Evolutionary conservation across 768 basidiomycete species (phyloP).

Genomic region (Suillus bovinus): DNA sequence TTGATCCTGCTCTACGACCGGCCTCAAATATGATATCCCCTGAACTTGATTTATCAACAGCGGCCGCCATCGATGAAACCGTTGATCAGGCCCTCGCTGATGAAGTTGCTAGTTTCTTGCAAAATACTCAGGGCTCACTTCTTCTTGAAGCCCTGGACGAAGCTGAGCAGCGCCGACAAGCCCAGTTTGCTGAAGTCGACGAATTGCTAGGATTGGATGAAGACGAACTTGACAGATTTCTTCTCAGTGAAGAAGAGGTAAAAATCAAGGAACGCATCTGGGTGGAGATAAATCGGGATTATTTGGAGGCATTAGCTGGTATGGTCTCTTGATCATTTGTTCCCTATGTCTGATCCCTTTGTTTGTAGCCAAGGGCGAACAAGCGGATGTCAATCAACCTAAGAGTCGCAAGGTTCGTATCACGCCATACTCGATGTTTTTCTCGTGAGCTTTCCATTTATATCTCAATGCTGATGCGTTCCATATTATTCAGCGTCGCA

Average conservation of each 20-base stretch:
- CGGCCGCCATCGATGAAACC: conserved; percentile 52
- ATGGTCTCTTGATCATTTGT: conserved; percentile 9
- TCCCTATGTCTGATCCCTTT: conserved; percentile 43
- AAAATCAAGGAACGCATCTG: conserved; percentile 88
- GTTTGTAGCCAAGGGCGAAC: conserved; percentile 66
- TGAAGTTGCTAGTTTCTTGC: conserved; percentile 69
- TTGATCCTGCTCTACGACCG: conserved; percentile 56
- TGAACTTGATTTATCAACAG: conserved; percentile 17
- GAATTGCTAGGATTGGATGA: conserved; percentile 84
- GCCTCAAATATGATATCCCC: conserved; percentile 16
- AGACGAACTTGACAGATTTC: conserved; percentile 81
- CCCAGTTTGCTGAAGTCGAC: conserved; percentile 49
- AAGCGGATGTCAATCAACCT: conserved; percentile 42
- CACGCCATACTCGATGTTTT: conserved; percentile 35
- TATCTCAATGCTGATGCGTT: conserved; percentile 11
- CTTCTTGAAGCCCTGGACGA: conserved; percentile 65
- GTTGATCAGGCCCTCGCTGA: conserved; percentile 63
- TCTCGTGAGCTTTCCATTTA: conserved; percentile 19
- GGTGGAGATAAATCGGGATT: conserved; percentile 93
- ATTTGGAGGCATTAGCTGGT: conserved; percentile 84
- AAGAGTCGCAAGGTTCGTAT: conserved; percentile 81
- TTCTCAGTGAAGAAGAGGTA: conserved; percentile 78
- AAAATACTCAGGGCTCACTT: conserved; percentile 58
- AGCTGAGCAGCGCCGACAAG: conserved; percentile 61
- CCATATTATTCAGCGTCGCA: conserved; percentile 57